Evolutionary conservation across 179 eudicot genomes (phyloP).

Genomic region (Patellifolia procumbens): DNA sequence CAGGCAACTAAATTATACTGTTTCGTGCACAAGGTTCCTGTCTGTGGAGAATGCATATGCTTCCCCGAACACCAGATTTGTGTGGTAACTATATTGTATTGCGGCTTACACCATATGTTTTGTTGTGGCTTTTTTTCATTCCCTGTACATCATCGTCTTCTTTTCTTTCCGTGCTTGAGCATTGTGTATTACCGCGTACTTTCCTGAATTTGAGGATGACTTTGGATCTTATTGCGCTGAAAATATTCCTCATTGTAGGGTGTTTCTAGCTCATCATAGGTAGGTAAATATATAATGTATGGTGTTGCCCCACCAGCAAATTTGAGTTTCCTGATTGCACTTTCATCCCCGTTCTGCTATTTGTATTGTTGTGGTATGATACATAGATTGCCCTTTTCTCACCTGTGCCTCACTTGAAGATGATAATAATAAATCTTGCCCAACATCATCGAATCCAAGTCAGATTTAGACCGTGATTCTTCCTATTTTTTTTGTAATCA

Average conservation of each 20-base stretch:
- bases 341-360: not conserved
- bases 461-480: not conserved
- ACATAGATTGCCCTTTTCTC: not conserved
- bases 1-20: constrained; percentile 96
- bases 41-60: constrained; percentile 98
- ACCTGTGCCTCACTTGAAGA: not conserved
- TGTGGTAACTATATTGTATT: constrained; percentile 57
- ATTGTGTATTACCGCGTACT: not conserved
- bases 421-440: not conserved
- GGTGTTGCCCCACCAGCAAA: not conserved
- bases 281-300: not conserved
- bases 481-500: not conserved
- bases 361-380: not conserved
- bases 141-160: not conserved
- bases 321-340: not conserved
- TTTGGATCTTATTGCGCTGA: not conserved
- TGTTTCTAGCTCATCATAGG: not conserved
- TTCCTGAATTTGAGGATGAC: not conserved
- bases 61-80: constrained; percentile 92
- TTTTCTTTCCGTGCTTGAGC: not conserved
- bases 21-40: constrained; percentile 95
- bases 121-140: no score
- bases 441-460: not conserved
- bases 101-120: not conserved
- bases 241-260: not conserved